Evolutionary conservation across 371 early-diverging fungal species (phyloP).

Genomic region (Apophysomyces ossiformis): DNA sequence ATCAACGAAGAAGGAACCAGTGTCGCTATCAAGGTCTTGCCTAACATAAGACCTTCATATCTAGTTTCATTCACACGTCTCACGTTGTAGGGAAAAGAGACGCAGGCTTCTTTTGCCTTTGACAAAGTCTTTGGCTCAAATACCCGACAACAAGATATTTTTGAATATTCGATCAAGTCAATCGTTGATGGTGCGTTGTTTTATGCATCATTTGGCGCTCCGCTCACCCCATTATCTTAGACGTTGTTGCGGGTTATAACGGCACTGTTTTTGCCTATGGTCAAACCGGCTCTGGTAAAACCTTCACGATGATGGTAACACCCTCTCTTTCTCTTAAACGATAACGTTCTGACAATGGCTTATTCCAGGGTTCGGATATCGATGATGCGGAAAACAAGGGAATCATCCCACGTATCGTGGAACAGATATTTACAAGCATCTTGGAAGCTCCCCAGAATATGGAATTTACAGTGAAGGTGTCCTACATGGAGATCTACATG

Average conservation of each 20-base stretch:
- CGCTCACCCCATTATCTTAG: conserved; percentile 13
- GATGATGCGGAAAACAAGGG: conserved; percentile 82
- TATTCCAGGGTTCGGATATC: conserved; percentile 80
- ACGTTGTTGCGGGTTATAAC: conserved; percentile 67
- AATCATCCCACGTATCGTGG: conserved; percentile 89
- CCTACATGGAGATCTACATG: conserved; percentile 98
- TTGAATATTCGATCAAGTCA: conserved; percentile 82
- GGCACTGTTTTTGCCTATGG: conserved; percentile 97
- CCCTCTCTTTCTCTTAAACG: neutral
- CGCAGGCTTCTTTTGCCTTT: conserved; percentile 66
- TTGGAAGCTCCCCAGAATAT: conserved; percentile 79
- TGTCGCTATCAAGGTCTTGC: neutral
- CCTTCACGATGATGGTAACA: conserved; percentile 93
- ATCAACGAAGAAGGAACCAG: conserved; percentile 76
- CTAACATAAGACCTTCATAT: neutral
- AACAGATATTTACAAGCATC: conserved; percentile 84
- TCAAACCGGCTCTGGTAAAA: conserved; percentile 96
- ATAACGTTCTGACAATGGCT: conserved; percentile 14
- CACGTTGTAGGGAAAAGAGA: conserved; percentile 18
- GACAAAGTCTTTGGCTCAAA: conserved; percentile 86
- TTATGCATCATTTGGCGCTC: neutral
- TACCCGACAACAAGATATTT: conserved; percentile 80
- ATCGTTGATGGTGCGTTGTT: conserved; percentile 78
- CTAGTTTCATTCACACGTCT: neutral
- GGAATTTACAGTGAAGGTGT: conserved; percentile 88